These are phyloP conservation scores for Pythium insidiosum DNA, from an alignment of 352 stramenopile species.

Conservation along the genomic window DNA sequence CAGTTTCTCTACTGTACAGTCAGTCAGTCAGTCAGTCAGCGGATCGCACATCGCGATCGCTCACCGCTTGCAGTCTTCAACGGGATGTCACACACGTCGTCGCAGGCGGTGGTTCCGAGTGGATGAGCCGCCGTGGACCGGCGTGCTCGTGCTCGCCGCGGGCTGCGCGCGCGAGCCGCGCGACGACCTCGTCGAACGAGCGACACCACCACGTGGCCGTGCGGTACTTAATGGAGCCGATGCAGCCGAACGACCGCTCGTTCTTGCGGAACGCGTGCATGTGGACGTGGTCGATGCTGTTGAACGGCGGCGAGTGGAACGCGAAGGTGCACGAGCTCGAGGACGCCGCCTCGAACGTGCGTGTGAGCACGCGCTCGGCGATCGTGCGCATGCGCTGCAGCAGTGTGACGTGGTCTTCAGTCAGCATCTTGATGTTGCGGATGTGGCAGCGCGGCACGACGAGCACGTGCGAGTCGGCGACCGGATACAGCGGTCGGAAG, in stretches of 20 bases:
- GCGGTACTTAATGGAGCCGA: constrained; percentile 78
- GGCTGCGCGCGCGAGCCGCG: no score
- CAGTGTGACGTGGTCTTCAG: constrained; percentile 39
- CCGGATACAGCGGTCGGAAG: constrained; percentile 63
- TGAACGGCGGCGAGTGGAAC: constrained; percentile 83
- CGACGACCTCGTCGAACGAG: constrained; percentile 67
- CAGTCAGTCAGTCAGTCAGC: no score
- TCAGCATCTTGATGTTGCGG: constrained; percentile 80
- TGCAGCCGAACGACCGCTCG: constrained; percentile 44
- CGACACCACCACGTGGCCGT: constrained; percentile 85
- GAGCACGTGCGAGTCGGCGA: constrained; percentile 67
- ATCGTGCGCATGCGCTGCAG: constrained; percentile 66
- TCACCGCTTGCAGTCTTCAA: no score
- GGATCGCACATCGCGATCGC: no score
- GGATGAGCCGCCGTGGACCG: no score
- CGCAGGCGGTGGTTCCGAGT: no score
- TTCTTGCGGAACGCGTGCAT: constrained; percentile 78
- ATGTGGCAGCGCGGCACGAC: constrained; percentile 80
- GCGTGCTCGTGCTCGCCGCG: no score
- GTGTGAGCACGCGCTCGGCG: constrained; percentile 35
- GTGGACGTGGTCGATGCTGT: constrained; percentile 88
- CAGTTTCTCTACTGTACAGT: no score
- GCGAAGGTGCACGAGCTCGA: constrained; percentile 44
- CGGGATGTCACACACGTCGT: no score
- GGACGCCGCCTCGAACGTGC: background rate